These are phyloP conservation scores for Candida xiaguanensis DNA, from an alignment of 805 yeast species.

Conservation along the genomic window DNA sequence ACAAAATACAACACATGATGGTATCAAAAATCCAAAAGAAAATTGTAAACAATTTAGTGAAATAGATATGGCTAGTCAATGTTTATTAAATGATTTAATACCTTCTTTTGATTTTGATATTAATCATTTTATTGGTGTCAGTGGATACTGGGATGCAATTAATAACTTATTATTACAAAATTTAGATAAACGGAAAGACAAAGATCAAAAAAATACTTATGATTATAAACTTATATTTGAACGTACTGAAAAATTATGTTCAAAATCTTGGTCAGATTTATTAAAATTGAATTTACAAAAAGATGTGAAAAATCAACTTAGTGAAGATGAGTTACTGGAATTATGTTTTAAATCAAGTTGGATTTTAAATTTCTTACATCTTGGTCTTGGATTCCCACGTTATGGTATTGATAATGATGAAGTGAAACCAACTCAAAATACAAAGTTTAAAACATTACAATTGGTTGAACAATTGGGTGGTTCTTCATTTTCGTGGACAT, in stretches of 20 bases:
- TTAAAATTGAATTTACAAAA: constrained; percentile 29
- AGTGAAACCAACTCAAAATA: constrained; percentile 9
- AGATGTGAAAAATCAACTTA: constrained; percentile 23
- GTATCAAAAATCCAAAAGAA: constrained; percentile 15
- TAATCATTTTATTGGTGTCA: constrained; percentile 59
- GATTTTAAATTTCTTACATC: constrained; percentile 53
- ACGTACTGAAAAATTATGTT: constrained; percentile 47
- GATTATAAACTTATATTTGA: constrained; percentile 41
- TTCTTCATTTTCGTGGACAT: constrained; percentile 50
- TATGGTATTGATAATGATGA: constrained; percentile 38
- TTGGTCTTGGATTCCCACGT: constrained; percentile 58
- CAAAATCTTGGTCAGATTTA: constrained; percentile 35
- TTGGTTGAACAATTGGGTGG: constrained; percentile 43
- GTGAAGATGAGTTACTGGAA: constrained; percentile 45
- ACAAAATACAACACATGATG: constrained; percentile 25
- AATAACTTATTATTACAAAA: constrained; percentile 36
- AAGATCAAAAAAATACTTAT: constrained; percentile 24
- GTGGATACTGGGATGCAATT: constrained; percentile 65
- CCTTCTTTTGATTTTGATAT: constrained; percentile 57
- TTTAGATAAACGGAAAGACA: constrained; percentile 4
- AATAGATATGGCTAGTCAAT: constrained; percentile 36
- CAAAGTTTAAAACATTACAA: constrained; percentile 33
- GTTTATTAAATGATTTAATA: constrained; percentile 48
- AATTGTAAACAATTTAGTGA: constrained; percentile 31
- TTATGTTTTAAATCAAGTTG: constrained; percentile 63